Base-by-base conservation (phyloP, 495 filamentous ascomycete species). In the Entonaema liquescens region DNA sequence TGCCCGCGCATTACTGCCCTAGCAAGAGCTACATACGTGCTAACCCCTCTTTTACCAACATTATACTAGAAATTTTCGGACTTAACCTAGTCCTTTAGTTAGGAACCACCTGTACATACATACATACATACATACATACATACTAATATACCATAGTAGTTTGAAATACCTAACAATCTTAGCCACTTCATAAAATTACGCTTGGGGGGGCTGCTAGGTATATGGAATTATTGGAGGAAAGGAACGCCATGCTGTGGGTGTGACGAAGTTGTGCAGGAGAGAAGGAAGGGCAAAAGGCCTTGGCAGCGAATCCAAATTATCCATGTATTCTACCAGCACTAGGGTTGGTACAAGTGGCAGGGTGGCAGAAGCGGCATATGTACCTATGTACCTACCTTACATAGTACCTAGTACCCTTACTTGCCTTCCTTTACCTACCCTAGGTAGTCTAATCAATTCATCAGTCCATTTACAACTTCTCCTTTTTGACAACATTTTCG, bases 1-100 rank as follows among this genome's bases (percentile, higher is more conserved):
- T 40, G 35, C 36, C 36, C 56, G 13, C 56, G 19, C 15, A 25
- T n/a, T 68, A 62, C 40, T 47, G 13, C 38, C 53, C 58, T 68
- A 68, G 55, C 65, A 57, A 21, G 6, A 49, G 50, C 15, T 61
- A 62, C 65, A 36, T 61, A 62, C 65, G 36, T 56, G 29, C 25
- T 12, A 17, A 26, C 35, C 23, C 55, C 35, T 59, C 35, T 59
- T 59, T 28, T 44, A 19, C 23, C 38, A 1, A 23, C 26, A 1
- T 3, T 33, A n/a, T n/a, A n/a, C 2, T 33, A 9, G n/a, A 8
- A 17, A 13, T 3, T 47, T 59, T 23, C 21, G 56, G 23, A 59
- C 56, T 29, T 42, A n/a, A 4, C 55, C 5, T 29, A 23, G 56
- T 42, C 8, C 0, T 26, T 59, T 42, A 28, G 35, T 26, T 59